These are phyloP conservation scores for Rosa rugosa DNA, from an alignment of 306 rosid species.

Conservation along the genomic window DNA sequence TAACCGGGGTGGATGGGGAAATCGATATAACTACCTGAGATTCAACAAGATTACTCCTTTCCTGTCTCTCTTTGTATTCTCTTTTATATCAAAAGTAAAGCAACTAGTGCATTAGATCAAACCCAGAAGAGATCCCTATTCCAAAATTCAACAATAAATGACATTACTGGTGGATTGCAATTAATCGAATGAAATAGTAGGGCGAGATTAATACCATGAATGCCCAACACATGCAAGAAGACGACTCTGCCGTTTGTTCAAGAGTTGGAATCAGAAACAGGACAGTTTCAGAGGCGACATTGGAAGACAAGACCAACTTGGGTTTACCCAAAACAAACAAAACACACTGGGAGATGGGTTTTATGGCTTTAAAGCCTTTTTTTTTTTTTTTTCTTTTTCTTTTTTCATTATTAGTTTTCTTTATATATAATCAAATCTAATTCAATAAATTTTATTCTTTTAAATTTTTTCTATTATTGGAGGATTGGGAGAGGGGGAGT, in stretches of 20 bases:
- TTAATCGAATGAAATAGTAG: background rate
- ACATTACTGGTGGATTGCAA: conserved; percentile 3
- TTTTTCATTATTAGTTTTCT: background rate
- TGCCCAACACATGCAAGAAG: background rate
- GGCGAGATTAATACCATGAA: background rate
- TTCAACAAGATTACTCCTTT: background rate
- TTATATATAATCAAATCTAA: background rate
- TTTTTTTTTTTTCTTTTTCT: background rate
- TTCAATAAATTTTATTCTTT: background rate
- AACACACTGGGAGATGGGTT: background rate
- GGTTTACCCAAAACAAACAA: conserved; percentile 6
- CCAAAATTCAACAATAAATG: conserved; percentile 1
- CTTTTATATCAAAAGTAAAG: background rate
- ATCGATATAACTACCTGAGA: conserved; percentile 3
- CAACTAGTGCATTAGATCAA: background rate
- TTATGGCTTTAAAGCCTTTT: background rate
- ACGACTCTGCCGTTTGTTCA: background rate
- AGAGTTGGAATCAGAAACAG: background rate
- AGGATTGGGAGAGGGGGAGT: too few relatives aligned
- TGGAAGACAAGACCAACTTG: background rate
- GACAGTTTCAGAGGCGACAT: conserved; percentile 9
- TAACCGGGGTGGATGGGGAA: background rate
- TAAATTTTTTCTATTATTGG: too few relatives aligned
- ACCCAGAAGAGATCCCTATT: conserved; percentile 1
- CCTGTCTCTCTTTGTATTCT: background rate